Percentiles rank a stretch among this genome's conserved stretches.
Evolutionary conservation across 192 early-diverging fungal species (phyloP).

Genomic region (Coemansia sp.): DNA sequence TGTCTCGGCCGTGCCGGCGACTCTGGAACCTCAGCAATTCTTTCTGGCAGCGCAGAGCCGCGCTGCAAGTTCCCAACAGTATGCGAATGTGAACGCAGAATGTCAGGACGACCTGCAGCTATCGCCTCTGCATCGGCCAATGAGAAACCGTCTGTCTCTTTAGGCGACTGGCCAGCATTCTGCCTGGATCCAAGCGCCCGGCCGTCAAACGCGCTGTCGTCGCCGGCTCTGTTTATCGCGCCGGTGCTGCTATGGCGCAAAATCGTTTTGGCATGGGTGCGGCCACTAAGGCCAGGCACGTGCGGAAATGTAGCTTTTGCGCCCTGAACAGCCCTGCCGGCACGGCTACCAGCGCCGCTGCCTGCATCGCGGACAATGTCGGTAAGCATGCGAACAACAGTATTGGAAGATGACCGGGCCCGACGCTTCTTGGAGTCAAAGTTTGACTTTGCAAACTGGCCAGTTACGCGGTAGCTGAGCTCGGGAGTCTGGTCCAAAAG

Average conservation of each 20-base stretch:
- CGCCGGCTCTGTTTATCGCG: slow-evolving; percentile 32
- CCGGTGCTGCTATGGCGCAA: slow-evolving; percentile 47
- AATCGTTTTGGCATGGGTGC: slow-evolving; percentile 14
- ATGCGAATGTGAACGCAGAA: slow-evolving; percentile 47
- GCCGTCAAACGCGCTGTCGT: slow-evolving; percentile 6
- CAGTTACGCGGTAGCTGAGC: slow-evolving; percentile 44
- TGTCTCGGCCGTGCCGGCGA: slow-evolving; percentile 22
- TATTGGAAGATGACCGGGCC: slow-evolving; percentile 42
- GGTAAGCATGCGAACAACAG: slow-evolving; percentile 40
- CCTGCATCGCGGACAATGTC: slow-evolving; percentile 46
- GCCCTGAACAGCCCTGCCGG: slow-evolving; percentile 10
- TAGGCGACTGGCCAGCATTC: not conserved
- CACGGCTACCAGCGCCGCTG: slow-evolving; percentile 7
- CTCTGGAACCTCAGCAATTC: slow-evolving; percentile 31
- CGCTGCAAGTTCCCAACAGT: slow-evolving; percentile 18
- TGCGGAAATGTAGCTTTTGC: slow-evolving; percentile 19
- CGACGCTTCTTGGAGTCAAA: slow-evolving; percentile 41
- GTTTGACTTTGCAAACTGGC: slow-evolving; percentile 8
- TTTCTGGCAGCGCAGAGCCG: slow-evolving; percentile 24
- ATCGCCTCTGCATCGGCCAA: not conserved
- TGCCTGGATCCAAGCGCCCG: not conserved
- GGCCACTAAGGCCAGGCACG: not conserved
- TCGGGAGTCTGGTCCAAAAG: slow-evolving; percentile 51
- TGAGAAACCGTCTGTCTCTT: not conserved
- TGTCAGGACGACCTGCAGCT: slow-evolving; percentile 18